Evolutionary conservation across 2,329 filamentous ascomycete species (phyloP), one percentile per base, ranked within the genome.

Genomic region (Pezicula carpinea): DNA sequence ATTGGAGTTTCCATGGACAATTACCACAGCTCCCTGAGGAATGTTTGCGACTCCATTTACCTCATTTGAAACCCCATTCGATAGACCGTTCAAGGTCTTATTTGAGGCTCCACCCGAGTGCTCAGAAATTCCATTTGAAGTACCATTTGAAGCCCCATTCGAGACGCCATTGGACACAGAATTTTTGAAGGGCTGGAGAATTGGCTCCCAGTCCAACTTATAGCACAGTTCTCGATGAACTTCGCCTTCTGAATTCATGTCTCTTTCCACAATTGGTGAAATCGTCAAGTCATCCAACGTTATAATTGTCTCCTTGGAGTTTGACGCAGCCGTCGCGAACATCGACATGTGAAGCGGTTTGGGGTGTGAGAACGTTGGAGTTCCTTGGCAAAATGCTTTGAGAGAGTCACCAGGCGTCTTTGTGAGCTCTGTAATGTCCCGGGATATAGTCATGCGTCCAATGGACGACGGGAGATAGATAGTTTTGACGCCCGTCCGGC

Each of bases 141-240:
- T 29, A 5, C 41, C 43, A 22, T 45, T 49, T 33, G 38, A n/a
- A 14, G 34, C 43, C 10, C 15, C 13, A 13, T 36, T 13, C 26
- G 36, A 31, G 51, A 41, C 3, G 43, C 33, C 23, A 41, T 39
- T 44, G 36, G n/a, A n/a, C 29, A 31, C 19, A 69, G 52, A 3
- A 19, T 36, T 18, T 23, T 47, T 21, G 5, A 41, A 19, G 6
- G 46, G 23, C 32, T 54, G 38, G 40, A 56, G 36, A 29, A 53
- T 65, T 48, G 64, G 66, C 43, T 73, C 71, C 71, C 71, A 74
- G 21, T 72, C 64, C 4, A 73, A 39, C 57, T 71, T 74, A 56
- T 70, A 75, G 57, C 72, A 75, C 2, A 75, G 64, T 55, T 74
- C 68, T 15, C 69, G 62, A n/a, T 67, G 52, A 8, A 29, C 52